phyloP scores from a whole-genome alignment of 73 alveolate species.

The Paramecium caudatum region DNA sequence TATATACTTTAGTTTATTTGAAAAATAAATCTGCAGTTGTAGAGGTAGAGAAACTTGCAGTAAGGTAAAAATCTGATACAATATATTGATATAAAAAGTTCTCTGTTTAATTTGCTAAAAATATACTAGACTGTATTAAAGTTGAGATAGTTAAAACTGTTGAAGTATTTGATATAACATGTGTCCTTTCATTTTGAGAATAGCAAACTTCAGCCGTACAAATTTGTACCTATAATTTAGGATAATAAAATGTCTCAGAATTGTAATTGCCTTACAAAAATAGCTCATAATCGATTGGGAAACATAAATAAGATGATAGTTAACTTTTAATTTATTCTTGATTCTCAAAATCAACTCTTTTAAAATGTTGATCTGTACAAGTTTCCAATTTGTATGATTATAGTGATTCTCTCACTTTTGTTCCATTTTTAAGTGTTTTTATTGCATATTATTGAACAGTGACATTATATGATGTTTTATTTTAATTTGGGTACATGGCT shows the following conservation, averaged over 20 bases:
- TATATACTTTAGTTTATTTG: neutral
- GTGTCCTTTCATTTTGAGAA: neutral
- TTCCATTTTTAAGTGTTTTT: neutral
- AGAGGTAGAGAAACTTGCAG: neutral
- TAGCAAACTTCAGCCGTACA: neutral
- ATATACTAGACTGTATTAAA: neutral
- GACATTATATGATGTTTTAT: neutral
- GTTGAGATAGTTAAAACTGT: neutral
- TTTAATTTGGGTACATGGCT: neutral
- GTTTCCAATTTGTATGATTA: neutral
- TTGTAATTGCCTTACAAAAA: neutral
- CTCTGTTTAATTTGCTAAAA: neutral
- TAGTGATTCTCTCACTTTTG: neutral
- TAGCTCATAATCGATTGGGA: neutral
- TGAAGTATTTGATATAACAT: neutral
- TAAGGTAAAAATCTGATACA: neutral
- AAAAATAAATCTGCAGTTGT: neutral
- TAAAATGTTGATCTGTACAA: neutral
- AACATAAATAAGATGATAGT: neutral
- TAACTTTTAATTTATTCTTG: neutral
- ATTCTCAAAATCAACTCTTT: neutral
- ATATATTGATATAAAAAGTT: neutral
- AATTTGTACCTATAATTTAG: neutral
- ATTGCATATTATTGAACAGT: neutral
- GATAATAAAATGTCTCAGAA: neutral